A percentile compares a stretch with the other conserved stretches of the same genome.
These are phyloP conservation scores for Solanum neorickii DNA, from an alignment of 257 asterid species.

Conservation along the genomic window DNA sequence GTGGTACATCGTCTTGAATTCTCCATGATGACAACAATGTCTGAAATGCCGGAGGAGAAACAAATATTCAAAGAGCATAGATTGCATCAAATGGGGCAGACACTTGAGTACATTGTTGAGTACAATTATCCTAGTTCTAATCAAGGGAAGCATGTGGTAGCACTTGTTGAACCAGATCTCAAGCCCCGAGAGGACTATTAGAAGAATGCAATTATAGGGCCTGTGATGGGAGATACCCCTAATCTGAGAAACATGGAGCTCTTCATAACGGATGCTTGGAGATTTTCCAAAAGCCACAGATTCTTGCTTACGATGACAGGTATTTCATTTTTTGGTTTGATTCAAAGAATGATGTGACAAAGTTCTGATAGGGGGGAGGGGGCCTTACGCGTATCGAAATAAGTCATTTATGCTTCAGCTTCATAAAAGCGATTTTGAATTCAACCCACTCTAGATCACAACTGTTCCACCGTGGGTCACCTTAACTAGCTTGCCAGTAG, in stretches of 20 bases:
- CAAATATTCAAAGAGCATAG: not conserved
- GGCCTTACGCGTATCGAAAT: not conserved
- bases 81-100: not conserved
- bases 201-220: not conserved
- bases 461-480: not conserved
- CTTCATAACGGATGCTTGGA: not conserved
- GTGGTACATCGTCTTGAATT: not conserved
- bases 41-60: not conserved
- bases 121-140: not conserved
- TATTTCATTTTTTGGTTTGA: not conserved
- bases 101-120: not conserved
- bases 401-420: not conserved
- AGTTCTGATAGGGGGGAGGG: not conserved
- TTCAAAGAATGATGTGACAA: not conserved
- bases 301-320: not conserved
- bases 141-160: not conserved
- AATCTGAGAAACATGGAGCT: not conserved
- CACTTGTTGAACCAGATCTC: not conserved
- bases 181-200: not conserved
- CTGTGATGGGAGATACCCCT: not conserved
- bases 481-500: not conserved
- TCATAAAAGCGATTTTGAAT: not conserved
- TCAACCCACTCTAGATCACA: not conserved
- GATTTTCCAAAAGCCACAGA: not conserved
- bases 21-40: not conserved